These are phyloP conservation scores for Colletotrichum tofieldiae DNA, from an alignment of 2,329 filamentous ascomycete species.

Conservation along the genomic window DNA sequence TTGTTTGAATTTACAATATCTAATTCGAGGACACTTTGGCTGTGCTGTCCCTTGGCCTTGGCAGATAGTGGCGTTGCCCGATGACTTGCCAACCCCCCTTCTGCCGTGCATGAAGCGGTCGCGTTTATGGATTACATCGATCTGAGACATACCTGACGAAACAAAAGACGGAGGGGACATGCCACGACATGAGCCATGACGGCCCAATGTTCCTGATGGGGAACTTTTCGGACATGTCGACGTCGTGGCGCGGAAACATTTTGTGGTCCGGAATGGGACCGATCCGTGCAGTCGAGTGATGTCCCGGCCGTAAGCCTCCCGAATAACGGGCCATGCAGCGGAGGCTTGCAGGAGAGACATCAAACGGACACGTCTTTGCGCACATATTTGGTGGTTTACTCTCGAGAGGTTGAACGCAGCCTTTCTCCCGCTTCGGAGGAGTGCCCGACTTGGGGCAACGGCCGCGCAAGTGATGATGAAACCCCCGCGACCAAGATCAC, in stretches of 20 bases:
- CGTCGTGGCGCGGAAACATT: too few relatives aligned
- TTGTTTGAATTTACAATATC: slow-evolving; percentile 24
- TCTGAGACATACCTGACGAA: background rate
- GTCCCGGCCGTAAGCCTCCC: slow-evolving; percentile 4
- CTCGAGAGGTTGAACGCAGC: background rate
- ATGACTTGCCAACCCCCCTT: background rate
- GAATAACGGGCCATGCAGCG: background rate
- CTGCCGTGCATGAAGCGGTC: background rate
- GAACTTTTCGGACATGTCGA: background rate
- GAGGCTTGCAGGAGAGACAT: background rate
- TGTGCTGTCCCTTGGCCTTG: background rate
- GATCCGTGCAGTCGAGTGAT: background rate
- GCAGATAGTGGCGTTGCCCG: background rate
- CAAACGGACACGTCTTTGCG: background rate
- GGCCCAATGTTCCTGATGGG: background rate
- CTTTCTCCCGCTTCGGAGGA: background rate
- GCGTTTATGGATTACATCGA: too few relatives aligned
- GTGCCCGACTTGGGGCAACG: background rate
- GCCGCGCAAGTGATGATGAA: background rate
- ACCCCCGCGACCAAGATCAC: background rate
- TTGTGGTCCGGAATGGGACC: background rate
- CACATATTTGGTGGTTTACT: background rate
- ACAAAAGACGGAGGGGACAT: background rate
- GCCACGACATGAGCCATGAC: background rate
- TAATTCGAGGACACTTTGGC: slow-evolving; percentile 5